Evolutionary conservation across 2,329 filamentous ascomycete genomes (phyloP), one percentile per base, ranked within the genome.

Genomic region (Davidsoniella eucalypti): DNA sequence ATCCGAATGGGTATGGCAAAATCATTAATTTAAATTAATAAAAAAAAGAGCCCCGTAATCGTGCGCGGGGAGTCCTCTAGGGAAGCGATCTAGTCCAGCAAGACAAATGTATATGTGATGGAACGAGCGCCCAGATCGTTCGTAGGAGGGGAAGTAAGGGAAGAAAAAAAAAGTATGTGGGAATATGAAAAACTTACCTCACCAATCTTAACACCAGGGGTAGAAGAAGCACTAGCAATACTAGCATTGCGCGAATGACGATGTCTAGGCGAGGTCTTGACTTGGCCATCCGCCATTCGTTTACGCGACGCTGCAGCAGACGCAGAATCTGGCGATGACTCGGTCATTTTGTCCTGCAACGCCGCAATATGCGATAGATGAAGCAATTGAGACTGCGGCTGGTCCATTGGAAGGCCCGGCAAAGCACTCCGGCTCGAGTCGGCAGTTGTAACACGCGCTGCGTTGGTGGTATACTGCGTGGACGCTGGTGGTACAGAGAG

Each of bases 201-300:
- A 61, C 81, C 80, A 56, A 87, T 82, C 57, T 77, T 79, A 58
- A 72, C 82, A 45, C 74, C 71, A 47, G 73, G 69, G 7, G 78
- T 78, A 3, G 72, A 75, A 39, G 67, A 65, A 52, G 69, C 63
- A 60, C 72, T 75, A 54, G 82, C 69, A 48, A 76, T 71, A 60
- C 83, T 87, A 47, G 76, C 77, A 55, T 78, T 84, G 58, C 82
- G 72, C 26, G 80, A 80, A 60, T 82, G 80, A 17, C 70, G 37
- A 59, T 63, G 51, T 61, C 67, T 23, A 17, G 39, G 16, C 23
- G 45, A 38, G 17, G 40, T 4, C 62, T 84, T 87, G 42, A 84
- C 68, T 36, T 74, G 66, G 16, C 82, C 84, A 59, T 81, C 79
- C 38, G 82, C 82, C 54, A 76, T 86, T 57, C 84, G 72, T 65